phyloP scores from a whole-genome alignment of 2,329 filamentous ascomycete genomes.

The Monilinia polystroma region DNA sequence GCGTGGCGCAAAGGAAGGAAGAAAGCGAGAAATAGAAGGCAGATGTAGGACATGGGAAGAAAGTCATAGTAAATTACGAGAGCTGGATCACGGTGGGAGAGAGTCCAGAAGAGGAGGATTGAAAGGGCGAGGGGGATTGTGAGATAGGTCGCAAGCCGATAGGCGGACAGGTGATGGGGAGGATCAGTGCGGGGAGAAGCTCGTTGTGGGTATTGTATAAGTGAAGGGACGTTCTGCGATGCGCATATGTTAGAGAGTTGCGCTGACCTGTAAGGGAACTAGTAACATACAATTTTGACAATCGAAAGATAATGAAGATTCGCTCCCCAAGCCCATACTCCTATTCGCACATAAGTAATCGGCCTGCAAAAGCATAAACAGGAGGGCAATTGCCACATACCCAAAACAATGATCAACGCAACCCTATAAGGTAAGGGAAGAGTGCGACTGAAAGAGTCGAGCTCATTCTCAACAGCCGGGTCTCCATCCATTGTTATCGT shows the following conservation, averaged over 20 bases:
- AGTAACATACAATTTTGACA: constrained; percentile 64
- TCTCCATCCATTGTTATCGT: constrained; percentile 65
- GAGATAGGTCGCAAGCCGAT: constrained; percentile 78
- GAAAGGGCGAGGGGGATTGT: constrained; percentile 69
- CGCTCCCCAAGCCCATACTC: constrained; percentile 90
- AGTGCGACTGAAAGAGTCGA: constrained; percentile 83
- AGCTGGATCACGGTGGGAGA: constrained; percentile 68
- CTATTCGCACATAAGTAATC: constrained; percentile 47
- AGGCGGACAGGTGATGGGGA: constrained; percentile 78
- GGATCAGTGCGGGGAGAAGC: constrained; percentile 63
- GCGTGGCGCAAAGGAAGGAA: constrained; percentile 68
- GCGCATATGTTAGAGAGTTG: constrained; percentile 28
- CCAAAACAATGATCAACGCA: constrained; percentile 79
- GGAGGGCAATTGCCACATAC: constrained; percentile 50
- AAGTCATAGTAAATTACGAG: constrained; percentile 78
- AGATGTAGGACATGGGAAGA: constrained; percentile 80
- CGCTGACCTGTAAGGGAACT: constrained; percentile 12
- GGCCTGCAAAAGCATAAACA: constrained; percentile 8
- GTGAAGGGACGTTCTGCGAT: constrained; percentile 69
- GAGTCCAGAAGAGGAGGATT: constrained; percentile 77
- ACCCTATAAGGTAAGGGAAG: constrained; percentile 90
- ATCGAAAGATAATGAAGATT: constrained; percentile 85
- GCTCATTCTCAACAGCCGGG: constrained; percentile 64
- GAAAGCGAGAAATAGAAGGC: constrained; percentile 69
- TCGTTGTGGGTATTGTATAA: constrained; percentile 83